Percentiles rank a stretch among this genome's conserved stretches.
These are phyloP conservation scores for Sanghuangporus baumii DNA, from an alignment of 1,284 basidiomycete species.

Conservation along the genomic window DNA sequence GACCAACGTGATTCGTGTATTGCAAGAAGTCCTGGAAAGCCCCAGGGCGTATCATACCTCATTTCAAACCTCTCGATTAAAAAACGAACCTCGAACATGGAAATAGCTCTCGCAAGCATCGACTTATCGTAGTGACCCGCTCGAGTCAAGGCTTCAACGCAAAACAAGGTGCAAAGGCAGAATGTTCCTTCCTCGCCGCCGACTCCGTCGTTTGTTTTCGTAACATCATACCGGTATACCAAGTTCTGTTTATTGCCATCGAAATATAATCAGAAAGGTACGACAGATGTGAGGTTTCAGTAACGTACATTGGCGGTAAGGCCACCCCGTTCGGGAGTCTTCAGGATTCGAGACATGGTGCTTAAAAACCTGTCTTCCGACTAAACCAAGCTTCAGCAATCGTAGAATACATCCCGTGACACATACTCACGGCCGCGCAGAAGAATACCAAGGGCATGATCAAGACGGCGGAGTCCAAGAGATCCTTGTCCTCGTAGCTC, in stretches of 20 bases:
- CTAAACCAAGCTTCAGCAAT: conserved; percentile 31
- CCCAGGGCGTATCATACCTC: not conserved
- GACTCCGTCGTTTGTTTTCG: conserved; percentile 81
- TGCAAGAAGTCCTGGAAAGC: conserved; percentile 59
- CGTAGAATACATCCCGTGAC: not conserved
- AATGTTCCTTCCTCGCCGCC: conserved; percentile 90
- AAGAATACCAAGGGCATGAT: conserved; percentile 90
- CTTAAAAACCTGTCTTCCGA: conserved; percentile 83
- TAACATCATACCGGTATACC: conserved; percentile 78
- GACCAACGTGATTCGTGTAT: conserved; percentile 81
- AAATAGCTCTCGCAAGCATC: conserved; percentile 63
- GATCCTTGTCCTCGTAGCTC: conserved; percentile 68
- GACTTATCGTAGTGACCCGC: conserved; percentile 71
- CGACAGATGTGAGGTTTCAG: not conserved
- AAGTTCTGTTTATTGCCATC: conserved; percentile 41
- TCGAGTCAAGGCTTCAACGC: conserved; percentile 81
- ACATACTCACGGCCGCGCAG: conserved; percentile 54
- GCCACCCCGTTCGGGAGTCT: conserved; percentile 81
- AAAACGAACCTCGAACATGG: conserved; percentile 72
- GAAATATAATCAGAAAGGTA: not conserved
- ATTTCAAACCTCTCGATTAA: not conserved
- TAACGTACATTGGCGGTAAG: conserved; percentile 73
- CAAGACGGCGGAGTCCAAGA: conserved; percentile 69
- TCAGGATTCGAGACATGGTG: conserved; percentile 77
- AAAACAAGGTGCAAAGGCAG: conserved; percentile 78